These are phyloP conservation scores for Neonectria neomacrospora DNA, from an alignment of 2,329 filamentous ascomycete species.

Conservation along the genomic window DNA sequence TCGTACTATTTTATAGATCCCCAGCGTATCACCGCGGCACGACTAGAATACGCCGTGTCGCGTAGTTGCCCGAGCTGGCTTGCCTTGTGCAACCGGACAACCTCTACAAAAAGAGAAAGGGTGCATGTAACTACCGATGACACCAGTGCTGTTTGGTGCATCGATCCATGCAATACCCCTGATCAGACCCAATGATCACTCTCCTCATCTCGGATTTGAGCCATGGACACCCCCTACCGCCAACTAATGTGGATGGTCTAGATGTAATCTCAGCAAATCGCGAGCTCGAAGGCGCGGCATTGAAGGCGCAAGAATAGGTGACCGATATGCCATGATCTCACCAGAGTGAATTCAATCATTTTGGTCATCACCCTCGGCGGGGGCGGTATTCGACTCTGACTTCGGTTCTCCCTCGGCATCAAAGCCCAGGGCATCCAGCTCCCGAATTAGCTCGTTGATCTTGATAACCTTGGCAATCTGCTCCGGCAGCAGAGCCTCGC, in stretches of 20 bases:
- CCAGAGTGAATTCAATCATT: slow-evolving; percentile 38
- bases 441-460: slow-evolving; percentile 91
- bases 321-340: neutral
- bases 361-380: slow-evolving; percentile 27
- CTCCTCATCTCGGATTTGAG: neutral
- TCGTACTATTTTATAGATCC: too few relatives aligned
- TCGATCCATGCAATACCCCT: too few relatives aligned
- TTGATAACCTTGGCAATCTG: slow-evolving; percentile 98
- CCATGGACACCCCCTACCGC: neutral
- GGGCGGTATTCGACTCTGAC: slow-evolving; percentile 28
- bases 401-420: slow-evolving; percentile 77
- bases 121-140: neutral
- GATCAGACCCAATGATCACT: neutral
- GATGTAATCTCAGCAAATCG: neutral
- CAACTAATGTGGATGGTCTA: neutral
- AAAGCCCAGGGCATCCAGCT: slow-evolving; percentile 87
- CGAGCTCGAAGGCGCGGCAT: neutral
- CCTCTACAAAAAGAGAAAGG: neutral
- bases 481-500: slow-evolving; percentile 85
- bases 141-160: neutral
- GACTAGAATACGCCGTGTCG: neutral
- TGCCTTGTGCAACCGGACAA: neutral
- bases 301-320: neutral
- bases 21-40: neutral
- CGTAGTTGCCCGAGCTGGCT: neutral